These are phyloP conservation scores for Hypomyces rosellus DNA, from an alignment of 2,329 filamentous ascomycete genomes.

Conservation along the genomic window DNA sequence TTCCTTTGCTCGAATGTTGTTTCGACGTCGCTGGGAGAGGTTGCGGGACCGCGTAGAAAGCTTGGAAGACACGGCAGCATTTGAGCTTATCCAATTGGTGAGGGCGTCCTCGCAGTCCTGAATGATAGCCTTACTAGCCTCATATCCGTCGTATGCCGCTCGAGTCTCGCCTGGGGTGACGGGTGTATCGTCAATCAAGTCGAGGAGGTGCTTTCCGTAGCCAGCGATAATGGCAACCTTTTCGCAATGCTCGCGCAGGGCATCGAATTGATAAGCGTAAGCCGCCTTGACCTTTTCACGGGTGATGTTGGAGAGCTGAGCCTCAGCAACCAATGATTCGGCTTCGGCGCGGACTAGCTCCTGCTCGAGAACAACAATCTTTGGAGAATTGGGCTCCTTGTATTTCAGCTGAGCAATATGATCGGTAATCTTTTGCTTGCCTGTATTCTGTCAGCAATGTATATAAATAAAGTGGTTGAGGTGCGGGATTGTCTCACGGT, in stretches of 20 bases:
- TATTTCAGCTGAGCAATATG: slow-evolving; percentile 99
- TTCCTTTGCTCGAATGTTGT: slow-evolving; percentile 59
- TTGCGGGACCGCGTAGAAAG: slow-evolving; percentile 83
- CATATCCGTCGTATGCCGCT: slow-evolving; percentile 93
- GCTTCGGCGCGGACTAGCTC: slow-evolving; percentile 97
- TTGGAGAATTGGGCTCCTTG: slow-evolving; percentile 97
- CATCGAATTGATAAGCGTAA: slow-evolving; percentile 97
- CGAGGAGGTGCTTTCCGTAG: slow-evolving; percentile 95
- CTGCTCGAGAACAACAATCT: slow-evolving; percentile 96
- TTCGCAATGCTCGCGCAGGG: slow-evolving; percentile 93
- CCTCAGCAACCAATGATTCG: slow-evolving; percentile 97
- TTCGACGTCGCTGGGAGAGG: slow-evolving; percentile 75
- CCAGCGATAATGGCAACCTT: slow-evolving; percentile 97
- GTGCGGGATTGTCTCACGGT: slow-evolving; percentile 56
- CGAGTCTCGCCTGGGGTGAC: slow-evolving; percentile 97
- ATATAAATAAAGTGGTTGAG: not conserved
- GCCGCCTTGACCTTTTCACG: slow-evolving; percentile 99
- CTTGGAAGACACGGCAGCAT: slow-evolving; percentile 80
- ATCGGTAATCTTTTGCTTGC: slow-evolving; percentile 98
- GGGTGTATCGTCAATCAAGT: slow-evolving; percentile 91
- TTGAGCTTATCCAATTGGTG: slow-evolving; percentile 92
- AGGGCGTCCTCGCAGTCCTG: slow-evolving; percentile 97
- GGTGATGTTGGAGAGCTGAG: slow-evolving; percentile 97
- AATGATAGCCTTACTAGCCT: slow-evolving; percentile 97
- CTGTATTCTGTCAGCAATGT: slow-evolving; percentile 36